Evolutionary conservation across 768 basidiomycete genomes (phyloP), one percentile per base, ranked within the genome.

Genomic region (Boletales sp.): DNA sequence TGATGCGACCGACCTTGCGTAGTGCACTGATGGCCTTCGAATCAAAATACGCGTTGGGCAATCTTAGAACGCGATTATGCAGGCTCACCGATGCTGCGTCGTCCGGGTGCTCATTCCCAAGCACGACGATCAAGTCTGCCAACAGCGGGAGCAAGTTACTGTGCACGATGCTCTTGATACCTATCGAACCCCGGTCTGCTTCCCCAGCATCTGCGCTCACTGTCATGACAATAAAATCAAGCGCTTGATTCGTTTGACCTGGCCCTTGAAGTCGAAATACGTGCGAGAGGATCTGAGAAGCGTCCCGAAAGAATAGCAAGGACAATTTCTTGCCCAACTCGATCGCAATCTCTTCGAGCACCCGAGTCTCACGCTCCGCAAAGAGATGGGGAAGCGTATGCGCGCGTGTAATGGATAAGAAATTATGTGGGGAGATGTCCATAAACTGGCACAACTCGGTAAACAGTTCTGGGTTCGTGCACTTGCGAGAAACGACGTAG

Each of bases 371-470:
- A 54, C 81, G 75, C 38, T 73, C 72, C 8, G 81, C 84, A 62
- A 89, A 87, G 32, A 94, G 65, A 17, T 72, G 69, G 0, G 93
- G 92, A 7, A 92, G 75, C 2, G 83, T 87, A 49, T 80, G 75
- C 12, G 76, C 61, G 18, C 86, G 74, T 2, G 83, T 87, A 24
- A 80, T 74, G 3, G 76, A 69, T 41, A 94, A 72, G 61, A 94
- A 90, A 54, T 79, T 79, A 9, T 67, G 64, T 1, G 78, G 75
- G 13, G 76, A 65, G 31, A 82, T 73, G 10, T 75, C 74, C 59
- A 92, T 72, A 55, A 92, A 78, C n/a, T 78, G 79, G 64, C 89
- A 89, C 2, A 77, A 71, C 59, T 92, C 88, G 4, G 65, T 41
- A 8, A 94, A 66, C 12, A 86, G 66, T 19, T 68, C 69, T 0